Evolutionary conservation across 345 rosid species (phyloP), one percentile per base, ranked within the genome.

Genomic region (Populus ilicifolia): DNA sequence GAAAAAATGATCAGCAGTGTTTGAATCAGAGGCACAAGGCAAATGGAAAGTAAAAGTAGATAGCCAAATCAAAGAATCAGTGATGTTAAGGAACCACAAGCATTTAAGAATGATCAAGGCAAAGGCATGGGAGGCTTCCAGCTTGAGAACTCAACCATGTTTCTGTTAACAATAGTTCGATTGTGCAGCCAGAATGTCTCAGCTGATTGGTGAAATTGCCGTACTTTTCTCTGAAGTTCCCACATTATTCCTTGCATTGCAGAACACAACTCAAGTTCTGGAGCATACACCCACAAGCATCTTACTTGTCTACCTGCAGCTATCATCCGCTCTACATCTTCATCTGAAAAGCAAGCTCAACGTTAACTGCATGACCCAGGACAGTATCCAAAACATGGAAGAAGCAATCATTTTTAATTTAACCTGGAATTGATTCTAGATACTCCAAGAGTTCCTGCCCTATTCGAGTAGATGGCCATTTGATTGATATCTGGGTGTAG

Each of bases 131-230:
- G 97, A 75, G 90, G 90, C 78, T 78, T 87, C 99, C 99, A 96
- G 66, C 80, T 79, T 54, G 90, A 83, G 84, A 93, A 96, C 83
- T 87, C 90, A 18, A 87, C 83, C 73, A 93, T 84, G 77, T 90
- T 84, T 74, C 93, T 84, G 69, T 91, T 91, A 67, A 93, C 93
- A 67, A 88, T 56, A 54, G 97, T 83, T 39, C 86, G 83, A 82
- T 96, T 90, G 82, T 92, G 99, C 84, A 96, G 87, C 99, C 99
- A 96, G 86, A 93, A 96, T 70, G 99, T 96, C 82, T 91, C 98
- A 0, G 92, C 78, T 8, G 98, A 96, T 67, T 88, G 99, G 74
- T 96, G 97, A 79, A 96, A 96, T 54, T 84, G 87, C 90, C 98
- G 89, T 73, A 89, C 93, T 87, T 92, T 96, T 75, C 94, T 89